Base-by-base conservation (phyloP, 2,329 filamentous ascomycete species). In the Calonectria pseudoturangicola region DNA sequence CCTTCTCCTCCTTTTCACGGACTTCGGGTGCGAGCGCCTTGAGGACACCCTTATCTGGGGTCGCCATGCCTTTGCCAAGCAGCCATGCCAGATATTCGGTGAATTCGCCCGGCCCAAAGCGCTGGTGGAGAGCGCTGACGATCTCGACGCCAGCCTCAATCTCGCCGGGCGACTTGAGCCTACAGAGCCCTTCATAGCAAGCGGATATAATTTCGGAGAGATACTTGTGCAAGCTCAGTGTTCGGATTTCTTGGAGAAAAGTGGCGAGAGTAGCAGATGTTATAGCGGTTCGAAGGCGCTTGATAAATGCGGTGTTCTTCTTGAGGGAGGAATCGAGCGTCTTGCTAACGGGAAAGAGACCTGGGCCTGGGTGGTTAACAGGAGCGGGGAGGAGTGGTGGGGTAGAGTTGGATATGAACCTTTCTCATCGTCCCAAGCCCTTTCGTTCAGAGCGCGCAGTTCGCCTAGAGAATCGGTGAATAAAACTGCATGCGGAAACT, bases 271-370 rank as follows among this genome's bases (percentile, higher is more conserved):
- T 94, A 70, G 95, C 89, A 62, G 94, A 87, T 75, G 94, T 96
- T 75, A 98, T 93, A 73, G 95, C 94, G 71, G 96, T 98, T 79
- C 96, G 94, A 69, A 98, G 89, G 81, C 96, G 95, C 86, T 98
- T 98, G 82, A 98, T 98, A 84, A 98, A 98, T 77, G 96, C 95
- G 4, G 96, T 98, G 81, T 98, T 98, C 88, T 98, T 98, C 87
- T 98, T 98, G 84, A 98, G 89, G 65, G 96, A 97, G 66, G 96
- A 98, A 85, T 98, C 96, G 81, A 98, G 93, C 36, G 94, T 93
- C 81, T 91, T 90, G 84, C 91, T 92, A 78, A 97, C 92, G 67
- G 91, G 86, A 81, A 97, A 95, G 74, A 97, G 87, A 87, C 94
- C 95, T 97, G 69, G 28, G 21, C 36, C 39, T 56, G 36, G 60